These are phyloP conservation scores for Lentithecium fluviatile DNA, from an alignment of 495 filamentous ascomycete genomes.

Conservation along the genomic window DNA sequence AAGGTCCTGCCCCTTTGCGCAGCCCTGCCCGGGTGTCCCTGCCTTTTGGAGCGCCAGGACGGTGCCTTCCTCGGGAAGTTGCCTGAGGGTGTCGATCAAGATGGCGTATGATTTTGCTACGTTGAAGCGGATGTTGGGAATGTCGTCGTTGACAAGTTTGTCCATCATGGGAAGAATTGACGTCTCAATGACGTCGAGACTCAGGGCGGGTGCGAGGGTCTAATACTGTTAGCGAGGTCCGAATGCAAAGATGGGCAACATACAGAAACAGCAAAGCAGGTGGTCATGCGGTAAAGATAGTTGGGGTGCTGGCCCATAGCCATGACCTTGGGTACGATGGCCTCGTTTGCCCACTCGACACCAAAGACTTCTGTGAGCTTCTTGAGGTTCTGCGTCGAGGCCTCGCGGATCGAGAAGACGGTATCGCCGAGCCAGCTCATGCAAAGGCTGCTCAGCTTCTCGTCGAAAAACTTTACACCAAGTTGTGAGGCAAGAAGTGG, in stretches of 20 bases:
- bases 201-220: conserved; percentile 92
- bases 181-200: conserved; percentile 83
- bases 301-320: conserved; percentile 96
- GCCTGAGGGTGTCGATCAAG: conserved; percentile 82
- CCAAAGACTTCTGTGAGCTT: conserved; percentile 98
- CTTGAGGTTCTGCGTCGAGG: conserved; percentile 93
- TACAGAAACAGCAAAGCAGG: conserved; percentile 96
- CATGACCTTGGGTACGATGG: conserved; percentile 98
- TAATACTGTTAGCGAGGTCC: conserved; percentile 44
- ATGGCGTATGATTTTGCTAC: conserved; percentile 95
- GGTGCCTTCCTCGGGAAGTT: conserved; percentile 83
- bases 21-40: conserved; percentile 56
- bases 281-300: conserved; percentile 99
- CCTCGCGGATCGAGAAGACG: conserved; percentile 96
- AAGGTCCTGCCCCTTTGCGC: conserved; percentile 72
- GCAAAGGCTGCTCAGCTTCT: conserved; percentile 90
- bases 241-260: conserved; percentile 42
- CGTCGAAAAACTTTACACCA: conserved; percentile 96
- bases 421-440: conserved; percentile 99
- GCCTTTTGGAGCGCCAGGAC: conserved; percentile 79
- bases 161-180: conserved; percentile 95
- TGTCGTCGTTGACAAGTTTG: conserved; percentile 85
- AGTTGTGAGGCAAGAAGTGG: conserved; percentile 93
- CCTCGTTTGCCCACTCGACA: conserved; percentile 94
- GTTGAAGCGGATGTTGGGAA: conserved; percentile 99